Base-by-base conservation (phyloP, 306 rosid species). In the Malus asiatica region DNA sequence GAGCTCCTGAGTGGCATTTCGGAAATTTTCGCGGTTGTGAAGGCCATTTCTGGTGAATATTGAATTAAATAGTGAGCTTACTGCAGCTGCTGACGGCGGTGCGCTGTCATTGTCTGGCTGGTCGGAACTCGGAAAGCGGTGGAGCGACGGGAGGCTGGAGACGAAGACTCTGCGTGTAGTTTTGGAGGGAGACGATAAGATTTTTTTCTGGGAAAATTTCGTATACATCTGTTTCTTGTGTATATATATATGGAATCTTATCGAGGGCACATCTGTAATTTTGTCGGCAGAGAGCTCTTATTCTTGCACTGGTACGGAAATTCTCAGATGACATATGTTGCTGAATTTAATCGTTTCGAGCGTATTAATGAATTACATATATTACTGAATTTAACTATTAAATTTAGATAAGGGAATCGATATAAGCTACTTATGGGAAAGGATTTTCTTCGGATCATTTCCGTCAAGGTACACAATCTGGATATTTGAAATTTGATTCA, bases 1-100 rank as follows among this genome's bases (percentile, higher is more conserved):
- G 98, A 83, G 76, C 73, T 76, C 30, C 76, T 84, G 60, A 88
- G 77, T 64, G 86, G 87, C 15, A 90, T 64, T 68, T 89, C 93
- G 23, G 96, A 77, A 9, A 90, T 53, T 78, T 79, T 90, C 27
- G 80, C 80, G 48, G 84, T 83, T 3, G 80, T 70, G 46, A 83
- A 80, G 5, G 89, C 90, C 97, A 90, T 91, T 48, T 70, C 61
- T 48, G 5, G 42, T 3, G 70, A 66, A 20, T 14, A 12, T 15
- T 12, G 45, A 35, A 55, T 32, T 42, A 53, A 57, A 14, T 74
- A 35, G 29, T 53, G 29, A 29, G 30, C 16, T 51, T 62, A 9
- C 14, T 74, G 63, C 15, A 16, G 45, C 18, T 18, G 66, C 14
- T 62, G 25, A 20, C 23, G 66, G 51, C 42, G 27, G 38, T 42